Conservation (phyloP, 192 early-diverging fungal genomes). For the Coemansia sp. region DNA sequence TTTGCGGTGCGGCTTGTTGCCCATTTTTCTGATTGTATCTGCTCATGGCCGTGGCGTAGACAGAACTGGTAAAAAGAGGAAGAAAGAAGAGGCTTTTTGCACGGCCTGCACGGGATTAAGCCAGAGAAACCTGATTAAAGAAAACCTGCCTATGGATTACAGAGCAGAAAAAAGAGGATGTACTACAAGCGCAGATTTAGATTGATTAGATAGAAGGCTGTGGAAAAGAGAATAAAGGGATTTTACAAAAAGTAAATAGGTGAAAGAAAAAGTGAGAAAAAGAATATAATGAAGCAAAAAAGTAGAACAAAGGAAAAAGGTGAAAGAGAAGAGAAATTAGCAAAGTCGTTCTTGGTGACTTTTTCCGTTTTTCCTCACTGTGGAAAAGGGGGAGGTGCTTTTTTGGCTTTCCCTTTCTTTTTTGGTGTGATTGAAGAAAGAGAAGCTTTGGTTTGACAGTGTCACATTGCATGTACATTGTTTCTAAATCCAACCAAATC, state of each 20-base stretch:
- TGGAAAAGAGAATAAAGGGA: background rate
- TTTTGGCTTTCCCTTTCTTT: no score
- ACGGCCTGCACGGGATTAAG: no score
- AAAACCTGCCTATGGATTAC: background rate
- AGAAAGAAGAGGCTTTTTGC: background rate
- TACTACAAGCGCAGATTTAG: background rate
- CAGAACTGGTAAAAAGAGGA: background rate
- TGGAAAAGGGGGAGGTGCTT: no score
- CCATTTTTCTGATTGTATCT: constrained; percentile 1
- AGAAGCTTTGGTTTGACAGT: no score
- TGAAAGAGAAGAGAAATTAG: background rate
- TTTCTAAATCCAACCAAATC: no score
- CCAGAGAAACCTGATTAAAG: no score
- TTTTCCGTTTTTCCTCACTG: no score
- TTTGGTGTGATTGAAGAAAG: no score
- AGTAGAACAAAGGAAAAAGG: background rate
- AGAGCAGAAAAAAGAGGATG: background rate
- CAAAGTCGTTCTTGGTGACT: background rate
- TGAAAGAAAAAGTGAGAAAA: background rate
- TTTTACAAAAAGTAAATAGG: background rate
- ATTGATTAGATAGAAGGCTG: no score
- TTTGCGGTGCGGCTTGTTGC: constrained; percentile 8
- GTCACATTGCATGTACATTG: no score
- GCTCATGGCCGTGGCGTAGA: background rate
- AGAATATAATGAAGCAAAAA: background rate